Conservation (phyloP, 2,329 filamentous ascomycete species). For the Penicillium sp. region DNA sequence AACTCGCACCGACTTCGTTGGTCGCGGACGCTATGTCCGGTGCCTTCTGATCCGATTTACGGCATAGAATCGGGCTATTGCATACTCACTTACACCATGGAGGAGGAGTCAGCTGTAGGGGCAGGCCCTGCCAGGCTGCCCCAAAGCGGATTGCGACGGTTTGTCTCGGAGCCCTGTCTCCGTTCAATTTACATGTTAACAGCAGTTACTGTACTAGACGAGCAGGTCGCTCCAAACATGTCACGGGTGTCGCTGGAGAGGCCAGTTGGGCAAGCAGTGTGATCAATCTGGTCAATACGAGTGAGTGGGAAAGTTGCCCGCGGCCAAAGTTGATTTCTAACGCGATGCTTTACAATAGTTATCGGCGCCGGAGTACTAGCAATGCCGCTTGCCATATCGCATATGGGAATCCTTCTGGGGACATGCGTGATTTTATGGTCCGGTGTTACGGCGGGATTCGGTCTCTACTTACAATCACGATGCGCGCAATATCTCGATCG, state of each 20-base stretch:
- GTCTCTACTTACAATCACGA: conserved; percentile 87
- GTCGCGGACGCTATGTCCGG: conserved; percentile 27
- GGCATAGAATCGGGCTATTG: conserved; percentile 9
- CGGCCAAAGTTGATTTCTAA: background rate
- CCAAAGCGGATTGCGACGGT: conserved; percentile 31
- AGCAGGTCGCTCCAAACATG: conserved; percentile 59
- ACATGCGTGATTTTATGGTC: conserved; percentile 85
- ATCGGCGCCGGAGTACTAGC: conserved; percentile 91
- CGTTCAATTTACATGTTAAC: background rate
- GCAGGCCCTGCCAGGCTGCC: conserved; percentile 23
- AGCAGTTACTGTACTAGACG: conserved; percentile 22
- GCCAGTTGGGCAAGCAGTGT: conserved; percentile 88
- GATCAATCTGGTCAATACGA: conserved; percentile 94
- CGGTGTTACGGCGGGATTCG: conserved; percentile 80
- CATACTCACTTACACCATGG: conserved; percentile 24
- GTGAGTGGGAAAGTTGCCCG: conserved; percentile 46
- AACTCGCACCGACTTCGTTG: conserved; percentile 18
- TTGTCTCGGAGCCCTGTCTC: conserved; percentile 1
- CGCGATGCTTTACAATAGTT: conserved; percentile 51
- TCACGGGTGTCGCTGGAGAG: conserved; percentile 63
- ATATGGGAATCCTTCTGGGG: conserved; percentile 89
- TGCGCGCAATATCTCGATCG: conserved; percentile 91
- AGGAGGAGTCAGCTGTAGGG: conserved; percentile 32
- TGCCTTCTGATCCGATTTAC: conserved; percentile 12
- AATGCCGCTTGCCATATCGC: conserved; percentile 91